Evolutionary conservation across 495 filamentous ascomycete species (phyloP).

Genomic region (Xylaria curta): DNA sequence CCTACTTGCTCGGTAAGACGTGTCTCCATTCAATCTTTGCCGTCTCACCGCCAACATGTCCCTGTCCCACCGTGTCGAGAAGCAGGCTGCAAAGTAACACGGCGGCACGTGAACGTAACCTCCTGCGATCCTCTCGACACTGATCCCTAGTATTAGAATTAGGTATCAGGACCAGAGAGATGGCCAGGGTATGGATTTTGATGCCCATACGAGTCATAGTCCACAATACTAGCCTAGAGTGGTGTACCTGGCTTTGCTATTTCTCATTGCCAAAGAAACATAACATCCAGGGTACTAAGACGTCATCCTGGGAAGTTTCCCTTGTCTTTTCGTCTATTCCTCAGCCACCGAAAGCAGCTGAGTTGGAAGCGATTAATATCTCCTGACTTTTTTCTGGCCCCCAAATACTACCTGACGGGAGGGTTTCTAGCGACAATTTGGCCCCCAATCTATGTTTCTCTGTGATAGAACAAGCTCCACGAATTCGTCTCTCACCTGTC

Average conservation of each 20-base stretch:
- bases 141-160: no score
- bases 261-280: neutral
- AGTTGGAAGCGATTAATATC: neutral
- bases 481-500: neutral
- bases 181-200: neutral
- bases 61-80: neutral
- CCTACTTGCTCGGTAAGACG: neutral
- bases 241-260: neutral
- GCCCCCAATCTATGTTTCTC: neutral
- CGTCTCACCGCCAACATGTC: neutral
- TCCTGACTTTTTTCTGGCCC: constrained; percentile 9
- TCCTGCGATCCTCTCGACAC: neutral
- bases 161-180: neutral
- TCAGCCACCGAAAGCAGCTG: constrained; percentile 9
- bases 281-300: neutral
- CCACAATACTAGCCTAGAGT: neutral
- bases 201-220: neutral
- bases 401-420: neutral
- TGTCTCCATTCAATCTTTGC: neutral
- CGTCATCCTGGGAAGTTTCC: neutral
- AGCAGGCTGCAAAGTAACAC: neutral
- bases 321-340: constrained; percentile 9
- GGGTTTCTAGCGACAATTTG: neutral
- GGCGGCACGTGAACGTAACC: no score
- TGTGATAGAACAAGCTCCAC: neutral